These are phyloP conservation scores for Pelargonium myrrhifolium DNA, from an alignment of 441 rosid genomes.

Conservation along the genomic window DNA sequence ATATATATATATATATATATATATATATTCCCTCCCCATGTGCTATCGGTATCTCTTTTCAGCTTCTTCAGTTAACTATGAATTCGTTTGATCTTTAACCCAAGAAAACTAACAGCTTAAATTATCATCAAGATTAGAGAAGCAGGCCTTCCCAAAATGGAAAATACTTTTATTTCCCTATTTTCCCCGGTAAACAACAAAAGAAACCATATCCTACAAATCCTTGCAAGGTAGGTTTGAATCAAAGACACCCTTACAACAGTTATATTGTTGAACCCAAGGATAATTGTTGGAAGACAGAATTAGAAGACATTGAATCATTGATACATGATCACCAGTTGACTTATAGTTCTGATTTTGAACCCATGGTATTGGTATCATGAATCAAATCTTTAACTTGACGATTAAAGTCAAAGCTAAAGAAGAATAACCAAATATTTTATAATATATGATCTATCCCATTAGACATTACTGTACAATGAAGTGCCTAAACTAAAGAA, in stretches of 20 bases:
- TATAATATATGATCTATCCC: background rate
- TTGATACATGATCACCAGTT: background rate
- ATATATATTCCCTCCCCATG: background rate
- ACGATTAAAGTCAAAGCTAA: background rate
- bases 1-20: too few species aligned
- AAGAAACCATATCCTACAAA: too few species aligned
- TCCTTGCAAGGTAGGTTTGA: too few species aligned
- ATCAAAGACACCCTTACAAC: background rate
- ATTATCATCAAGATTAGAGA: background rate
- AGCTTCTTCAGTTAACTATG: background rate
- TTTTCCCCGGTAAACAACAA: too few species aligned
- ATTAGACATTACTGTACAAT: background rate
- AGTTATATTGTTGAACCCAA: background rate
- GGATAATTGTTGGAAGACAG: background rate
- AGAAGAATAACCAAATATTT: background rate
- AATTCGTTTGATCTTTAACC: background rate
- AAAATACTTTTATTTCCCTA: too few species aligned
- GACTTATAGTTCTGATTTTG: background rate
- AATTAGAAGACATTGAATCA: background rate
- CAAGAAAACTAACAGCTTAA: background rate
- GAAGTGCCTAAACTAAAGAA: background rate
- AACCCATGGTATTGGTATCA: background rate
- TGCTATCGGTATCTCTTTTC: background rate
- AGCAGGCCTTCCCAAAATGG: background rate
- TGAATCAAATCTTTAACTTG: background rate